Evolutionary conservation across 495 filamentous ascomycete genomes (phyloP), one percentile per base, ranked within the genome.

Genomic region (Peziza echinospora): DNA sequence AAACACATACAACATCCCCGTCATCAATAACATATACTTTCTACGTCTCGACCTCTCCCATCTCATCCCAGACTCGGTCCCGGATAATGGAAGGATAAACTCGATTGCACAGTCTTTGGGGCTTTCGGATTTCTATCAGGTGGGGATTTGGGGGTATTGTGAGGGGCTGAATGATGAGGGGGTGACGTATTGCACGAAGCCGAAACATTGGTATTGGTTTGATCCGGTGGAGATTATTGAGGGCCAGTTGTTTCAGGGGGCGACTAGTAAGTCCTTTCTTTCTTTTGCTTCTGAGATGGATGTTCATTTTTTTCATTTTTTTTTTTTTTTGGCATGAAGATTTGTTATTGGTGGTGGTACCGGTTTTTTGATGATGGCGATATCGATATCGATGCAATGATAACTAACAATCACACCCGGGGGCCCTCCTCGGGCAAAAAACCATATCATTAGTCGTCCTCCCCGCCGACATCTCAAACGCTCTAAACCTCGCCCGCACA

Each of bases 91-190:
- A 5, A 66, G 93, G 10, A 80, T 92, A 64, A 93, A 93, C 64
- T 78, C 70, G 46, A 83, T 93, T 48, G 85, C 85, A n/a, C 81
- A 79, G 34, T 78, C 78, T 9, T 70, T 96, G 43, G 86, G 86
- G 5, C 66, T 93, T 16, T 82, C 91, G 53, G 86, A 93, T 63
- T 96, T 89, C 63, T 96, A 96, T 60, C 77, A 82, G 54, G 84
- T 92, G 26, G 86, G 86, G 5, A 60, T 93, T 10, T 94, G 85
- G 85, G 76, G 72, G 26, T 92, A 78, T 59, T 94, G 86, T 54
- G 81, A 87, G 63, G 86, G 86, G 16, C 86, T 84, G 62, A 62
- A 75, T 39, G 67, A 67, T 40, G 62, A 71, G 49, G 80, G 82
- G 5, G 76, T 89, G 44, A 87, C 82, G 7, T 59, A 59, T 49